Conservation (phyloP, 2,329 filamentous ascomycete species). For the Aspergillus amoenus region DNA sequence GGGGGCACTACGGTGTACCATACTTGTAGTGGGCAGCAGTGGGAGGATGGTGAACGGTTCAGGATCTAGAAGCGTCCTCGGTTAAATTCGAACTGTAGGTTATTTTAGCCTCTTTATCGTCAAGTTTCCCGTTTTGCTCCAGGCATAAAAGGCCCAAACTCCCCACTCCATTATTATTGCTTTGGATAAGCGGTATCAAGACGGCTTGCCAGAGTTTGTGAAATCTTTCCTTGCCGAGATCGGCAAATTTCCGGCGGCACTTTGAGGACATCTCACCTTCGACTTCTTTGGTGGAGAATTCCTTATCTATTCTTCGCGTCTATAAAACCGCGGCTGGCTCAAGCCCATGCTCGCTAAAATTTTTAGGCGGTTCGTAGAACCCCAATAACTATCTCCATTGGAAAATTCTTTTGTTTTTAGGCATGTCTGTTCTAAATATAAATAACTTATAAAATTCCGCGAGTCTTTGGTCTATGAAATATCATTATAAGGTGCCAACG, state of each 20-base stretch:
- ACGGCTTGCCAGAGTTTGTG: not conserved
- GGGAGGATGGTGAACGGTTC: not conserved
- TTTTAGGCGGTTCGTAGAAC: not conserved
- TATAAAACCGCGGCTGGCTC: not conserved
- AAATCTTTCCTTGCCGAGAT: conserved; percentile 12
- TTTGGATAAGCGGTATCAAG: not conserved
- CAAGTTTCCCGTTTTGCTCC: not conserved
- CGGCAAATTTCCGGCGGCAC: conserved; percentile 29
- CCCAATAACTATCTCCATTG: not conserved
- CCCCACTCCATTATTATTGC: not conserved
- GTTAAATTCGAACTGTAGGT: conserved; percentile 1
- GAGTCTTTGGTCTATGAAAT: not conserved
- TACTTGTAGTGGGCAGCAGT: not conserved
- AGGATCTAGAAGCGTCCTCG: conserved; percentile 6
- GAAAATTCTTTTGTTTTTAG: not conserved
- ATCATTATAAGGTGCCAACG: not conserved
- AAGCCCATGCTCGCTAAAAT: not conserved
- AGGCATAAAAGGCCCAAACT: conserved; percentile 1
- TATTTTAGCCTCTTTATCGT: conserved; percentile 11
- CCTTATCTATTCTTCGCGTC: not conserved
- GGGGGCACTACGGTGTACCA: not conserved
- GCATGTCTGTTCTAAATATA: not conserved
- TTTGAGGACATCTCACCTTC: conserved; percentile 1
- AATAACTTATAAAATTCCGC: not conserved
- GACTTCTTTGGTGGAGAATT: conserved; percentile 24